Evolutionary conservation across 306 rosid genomes (phyloP).

Genomic region (Geum urbanum): DNA sequence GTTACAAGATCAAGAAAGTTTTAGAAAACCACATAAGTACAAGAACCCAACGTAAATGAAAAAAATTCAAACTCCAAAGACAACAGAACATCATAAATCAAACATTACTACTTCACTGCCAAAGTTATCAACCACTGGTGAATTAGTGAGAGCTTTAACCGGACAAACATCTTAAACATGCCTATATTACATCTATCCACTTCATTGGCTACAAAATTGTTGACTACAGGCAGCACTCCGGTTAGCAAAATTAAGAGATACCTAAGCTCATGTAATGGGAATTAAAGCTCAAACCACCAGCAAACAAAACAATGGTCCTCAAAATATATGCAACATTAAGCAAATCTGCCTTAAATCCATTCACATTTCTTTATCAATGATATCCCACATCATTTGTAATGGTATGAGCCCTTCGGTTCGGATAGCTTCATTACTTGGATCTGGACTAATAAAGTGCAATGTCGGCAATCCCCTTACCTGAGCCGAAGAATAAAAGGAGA

Average conservation of each 20-base stretch:
- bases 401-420: slow-evolving; percentile 92
- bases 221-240: slow-evolving; percentile 15
- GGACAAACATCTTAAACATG: not conserved
- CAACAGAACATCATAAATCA: not conserved
- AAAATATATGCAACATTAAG: not conserved
- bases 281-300: not conserved
- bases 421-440: slow-evolving; percentile 76
- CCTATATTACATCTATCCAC: slow-evolving; percentile 20
- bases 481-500: not conserved
- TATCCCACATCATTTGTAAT: slow-evolving; percentile 90
- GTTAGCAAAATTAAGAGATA: not conserved
- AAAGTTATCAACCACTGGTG: not conserved
- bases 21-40: too few relatives aligned
- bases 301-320: not conserved
- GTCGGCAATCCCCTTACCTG: slow-evolving; percentile 94
- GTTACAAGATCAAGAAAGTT: too few relatives aligned
- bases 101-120: not conserved
- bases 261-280: slow-evolving; percentile 13
- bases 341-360: not conserved
- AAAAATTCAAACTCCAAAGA: not conserved
- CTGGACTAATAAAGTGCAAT: slow-evolving; percentile 71
- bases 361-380: slow-evolving; percentile 70
- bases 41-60: too few relatives aligned
- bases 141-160: not conserved
- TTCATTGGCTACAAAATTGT: slow-evolving; percentile 30